Base-by-base conservation (phyloP, 1,284 basidiomycete species). In the Phellopilus nigrolimitatus region DNA sequence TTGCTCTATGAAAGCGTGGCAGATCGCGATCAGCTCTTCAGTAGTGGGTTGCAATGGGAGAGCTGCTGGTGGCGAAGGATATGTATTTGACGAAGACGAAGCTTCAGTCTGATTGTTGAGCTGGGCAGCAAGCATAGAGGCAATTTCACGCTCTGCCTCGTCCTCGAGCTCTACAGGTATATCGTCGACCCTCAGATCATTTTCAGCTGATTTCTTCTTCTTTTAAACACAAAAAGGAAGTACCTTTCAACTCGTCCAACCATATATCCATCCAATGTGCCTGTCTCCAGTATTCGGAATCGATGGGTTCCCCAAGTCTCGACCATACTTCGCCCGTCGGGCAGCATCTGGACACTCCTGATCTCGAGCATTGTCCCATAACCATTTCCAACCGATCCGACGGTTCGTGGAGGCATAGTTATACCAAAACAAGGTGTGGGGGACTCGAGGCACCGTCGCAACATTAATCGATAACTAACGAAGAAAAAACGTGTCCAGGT, bases 321-420 rank as follows among this genome's bases (percentile, higher is more conserved):
- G 30, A 97, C 84, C 73, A 95, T 81, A 64, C 88, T 91, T 37
- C 94, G 74, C 5, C 95, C 94, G 66, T 97, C 95, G 1, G 84
- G 75, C 17, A 94, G 74, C 82, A 92, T 91, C 64, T 91, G 87
- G 8, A 95, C 90, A 59, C 77, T 83, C 59, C 79, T 78, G 54
- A 98, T 95, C 65, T 92, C 84, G 45, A 97, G 76, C 87, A 97
- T 95, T 24, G 93, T 97, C 2, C 94, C 94, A 67, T 88, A 97
- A 53, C 88, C 83, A 45, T 78, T 72, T 30, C 80, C 80, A n/a
- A 71, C 63, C 7, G 76, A 63, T 8, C 70, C 70, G 40, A 61
- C 57, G 47, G 57, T 41, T 36, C 76, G 70, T 2, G 73, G 71
- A 0, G 83, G 82, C 70, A 95, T 80, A 60, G 97, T 80, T 90